Conservation (phyloP, 192 early-diverging fungal species). For the Coemansia sp. region DNA sequence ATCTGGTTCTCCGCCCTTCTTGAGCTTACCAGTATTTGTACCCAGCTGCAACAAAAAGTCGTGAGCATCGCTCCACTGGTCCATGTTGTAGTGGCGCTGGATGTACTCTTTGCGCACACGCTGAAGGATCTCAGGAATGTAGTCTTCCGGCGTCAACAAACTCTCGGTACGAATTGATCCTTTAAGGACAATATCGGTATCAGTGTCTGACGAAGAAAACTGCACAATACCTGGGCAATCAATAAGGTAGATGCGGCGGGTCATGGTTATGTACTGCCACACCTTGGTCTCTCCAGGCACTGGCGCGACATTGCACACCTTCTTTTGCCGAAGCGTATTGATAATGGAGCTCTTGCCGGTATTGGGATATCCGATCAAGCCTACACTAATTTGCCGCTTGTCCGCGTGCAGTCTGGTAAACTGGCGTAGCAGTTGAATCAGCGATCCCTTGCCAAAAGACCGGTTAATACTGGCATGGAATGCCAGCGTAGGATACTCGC, state of each 20-base stretch:
- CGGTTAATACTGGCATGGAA: slow-evolving; percentile 98
- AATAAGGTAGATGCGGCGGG: slow-evolving; percentile 96
- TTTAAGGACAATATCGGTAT: slow-evolving; percentile 95
- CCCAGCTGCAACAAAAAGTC: slow-evolving; percentile 92
- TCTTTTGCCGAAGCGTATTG: slow-evolving; percentile 93
- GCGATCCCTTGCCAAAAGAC: slow-evolving; percentile 97
- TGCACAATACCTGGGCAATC: slow-evolving; percentile 99
- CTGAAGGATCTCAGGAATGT: slow-evolving; percentile 76
- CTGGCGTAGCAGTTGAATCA: slow-evolving; percentile 98
- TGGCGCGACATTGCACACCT: slow-evolving; percentile 97
- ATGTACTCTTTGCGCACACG: slow-evolving; percentile 90
- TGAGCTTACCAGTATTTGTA: slow-evolving; percentile 79
- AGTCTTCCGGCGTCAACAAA: slow-evolving; percentile 82
- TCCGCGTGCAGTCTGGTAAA: slow-evolving; percentile 92
- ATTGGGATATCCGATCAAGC: slow-evolving; percentile 97
- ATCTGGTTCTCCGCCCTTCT: slow-evolving; percentile 98
- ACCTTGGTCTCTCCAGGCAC: slow-evolving; percentile 98
- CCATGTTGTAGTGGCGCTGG: slow-evolving; percentile 85
- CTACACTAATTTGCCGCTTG: slow-evolving; percentile 98
- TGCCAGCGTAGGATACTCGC: slow-evolving; percentile 91
- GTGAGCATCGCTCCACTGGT: slow-evolving; percentile 77
- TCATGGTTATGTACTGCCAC: slow-evolving; percentile 99
- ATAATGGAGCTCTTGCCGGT: slow-evolving; percentile 98
- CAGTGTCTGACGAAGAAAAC: slow-evolving; percentile 79
- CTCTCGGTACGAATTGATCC: slow-evolving; percentile 95